Evolutionary conservation across 2,329 filamentous ascomycete species (phyloP).

Genomic region (Samsoniella hepiali): DNA sequence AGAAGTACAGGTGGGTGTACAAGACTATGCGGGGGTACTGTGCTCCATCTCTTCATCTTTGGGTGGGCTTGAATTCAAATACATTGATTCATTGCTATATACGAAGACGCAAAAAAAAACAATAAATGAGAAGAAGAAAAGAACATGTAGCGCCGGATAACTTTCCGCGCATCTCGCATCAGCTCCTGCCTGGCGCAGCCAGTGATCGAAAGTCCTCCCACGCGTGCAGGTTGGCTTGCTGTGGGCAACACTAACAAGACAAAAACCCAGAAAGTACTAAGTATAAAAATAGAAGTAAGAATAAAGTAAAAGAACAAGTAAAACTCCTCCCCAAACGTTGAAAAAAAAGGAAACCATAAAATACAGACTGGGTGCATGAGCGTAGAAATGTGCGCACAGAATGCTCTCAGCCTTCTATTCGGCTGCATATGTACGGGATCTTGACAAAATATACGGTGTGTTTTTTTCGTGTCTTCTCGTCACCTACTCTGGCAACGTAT

Average conservation of each 20-base stretch:
- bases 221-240: background rate
- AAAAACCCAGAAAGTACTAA: background rate
- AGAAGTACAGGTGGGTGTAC: too few species aligned
- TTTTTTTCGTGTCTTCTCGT: background rate
- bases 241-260: background rate
- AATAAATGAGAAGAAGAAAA: background rate
- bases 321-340: background rate
- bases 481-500: background rate
- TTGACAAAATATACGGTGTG: background rate
- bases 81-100: background rate
- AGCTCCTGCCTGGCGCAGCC: background rate
- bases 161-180: background rate
- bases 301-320: background rate
- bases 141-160: background rate
- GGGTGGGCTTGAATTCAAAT: too few species aligned
- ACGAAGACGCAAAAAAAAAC: background rate
- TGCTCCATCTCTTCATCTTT: too few species aligned
- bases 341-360: background rate
- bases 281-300: background rate
- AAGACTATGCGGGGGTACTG: too few species aligned
- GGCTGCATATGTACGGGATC: slow-evolving; percentile 1
- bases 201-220: background rate
- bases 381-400: background rate
- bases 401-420: background rate
- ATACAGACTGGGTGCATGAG: background rate